Conservation (phyloP, 495 filamentous ascomycete genomes). For the Hypomontagnella submonticulosa region DNA sequence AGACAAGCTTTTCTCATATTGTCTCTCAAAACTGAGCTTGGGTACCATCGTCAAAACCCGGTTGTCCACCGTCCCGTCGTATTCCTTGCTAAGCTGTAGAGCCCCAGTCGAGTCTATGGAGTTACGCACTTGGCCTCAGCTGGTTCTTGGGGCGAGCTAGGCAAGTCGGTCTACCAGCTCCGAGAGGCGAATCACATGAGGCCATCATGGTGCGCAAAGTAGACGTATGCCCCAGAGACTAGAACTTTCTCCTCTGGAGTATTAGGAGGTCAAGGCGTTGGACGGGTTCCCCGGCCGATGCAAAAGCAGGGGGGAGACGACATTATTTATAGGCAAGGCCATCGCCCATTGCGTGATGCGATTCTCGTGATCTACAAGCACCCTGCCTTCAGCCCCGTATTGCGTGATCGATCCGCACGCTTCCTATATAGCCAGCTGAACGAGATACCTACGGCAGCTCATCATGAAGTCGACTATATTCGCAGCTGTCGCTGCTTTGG, state of each 20-base stretch:
- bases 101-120: neutral
- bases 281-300: neutral
- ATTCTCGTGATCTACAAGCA: conserved; percentile 26
- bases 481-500: conserved; percentile 48
- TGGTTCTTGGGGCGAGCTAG: conserved; percentile 26
- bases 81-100: neutral
- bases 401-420: conserved; percentile 18
- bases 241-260: conserved; percentile 9
- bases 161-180: conserved; percentile 32
- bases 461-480: conserved; percentile 56
- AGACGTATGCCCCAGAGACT: neutral
- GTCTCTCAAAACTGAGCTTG: conserved; percentile 8
- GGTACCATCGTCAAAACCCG: conserved; percentile 14
- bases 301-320: neutral
- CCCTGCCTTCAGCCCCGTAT: conserved; percentile 29
- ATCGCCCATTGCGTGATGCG: conserved; percentile 1
- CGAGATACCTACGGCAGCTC: neutral
- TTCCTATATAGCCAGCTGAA: neutral
- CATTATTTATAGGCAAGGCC: conserved; percentile 16
- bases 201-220: conserved; percentile 2
- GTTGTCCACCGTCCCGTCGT: neutral
- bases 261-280: conserved; percentile 7
- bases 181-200: conserved; percentile 26
- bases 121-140: neutral
- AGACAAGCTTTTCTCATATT: conserved; percentile 26